Percentiles rank a stretch among this genome's conserved stretches.
Conservation (phyloP, 2,329 filamentous ascomycete genomes). For the Ascochyta koolunga region DNA sequence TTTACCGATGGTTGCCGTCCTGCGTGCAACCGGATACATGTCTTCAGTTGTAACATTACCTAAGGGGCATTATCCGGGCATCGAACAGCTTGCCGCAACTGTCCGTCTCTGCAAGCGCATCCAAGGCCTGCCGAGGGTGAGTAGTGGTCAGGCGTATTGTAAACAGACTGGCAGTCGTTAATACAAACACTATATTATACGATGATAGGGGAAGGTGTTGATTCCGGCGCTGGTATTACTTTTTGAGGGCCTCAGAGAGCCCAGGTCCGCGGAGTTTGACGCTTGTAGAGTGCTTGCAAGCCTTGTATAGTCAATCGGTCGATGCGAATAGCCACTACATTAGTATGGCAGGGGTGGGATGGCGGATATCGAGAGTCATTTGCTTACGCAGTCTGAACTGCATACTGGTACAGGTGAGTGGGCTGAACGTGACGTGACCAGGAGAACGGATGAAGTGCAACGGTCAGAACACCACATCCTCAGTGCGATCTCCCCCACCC, state of each 20-base stretch:
- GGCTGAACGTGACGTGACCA: neutral
- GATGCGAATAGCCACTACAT: constrained; percentile 6
- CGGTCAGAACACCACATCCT: constrained; percentile 1
- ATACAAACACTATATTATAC: neutral
- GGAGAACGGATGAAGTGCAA: neutral
- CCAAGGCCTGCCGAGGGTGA: neutral
- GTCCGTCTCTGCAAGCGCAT: constrained; percentile 2
- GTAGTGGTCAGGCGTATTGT: neutral
- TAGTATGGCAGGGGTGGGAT: constrained; percentile 12
- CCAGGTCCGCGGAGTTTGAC: neutral
- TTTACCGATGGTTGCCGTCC: neutral
- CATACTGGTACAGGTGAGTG: neutral
- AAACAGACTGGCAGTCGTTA: neutral
- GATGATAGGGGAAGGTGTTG: neutral
- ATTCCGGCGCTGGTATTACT: neutral
- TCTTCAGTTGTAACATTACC: constrained; percentile 1
- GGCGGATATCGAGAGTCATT: constrained; percentile 9
- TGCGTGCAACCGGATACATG: neutral
- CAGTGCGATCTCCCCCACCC: neutral
- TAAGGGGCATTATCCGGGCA: neutral
- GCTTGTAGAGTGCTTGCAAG: neutral
- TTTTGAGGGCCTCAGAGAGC: neutral
- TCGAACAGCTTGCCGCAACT: neutral
- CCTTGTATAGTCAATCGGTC: constrained; percentile 8
- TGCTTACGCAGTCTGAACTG: neutral